These are phyloP conservation scores for Aspergillus egyptiacus DNA, from an alignment of 495 filamentous ascomycete genomes.

Conservation along the genomic window DNA sequence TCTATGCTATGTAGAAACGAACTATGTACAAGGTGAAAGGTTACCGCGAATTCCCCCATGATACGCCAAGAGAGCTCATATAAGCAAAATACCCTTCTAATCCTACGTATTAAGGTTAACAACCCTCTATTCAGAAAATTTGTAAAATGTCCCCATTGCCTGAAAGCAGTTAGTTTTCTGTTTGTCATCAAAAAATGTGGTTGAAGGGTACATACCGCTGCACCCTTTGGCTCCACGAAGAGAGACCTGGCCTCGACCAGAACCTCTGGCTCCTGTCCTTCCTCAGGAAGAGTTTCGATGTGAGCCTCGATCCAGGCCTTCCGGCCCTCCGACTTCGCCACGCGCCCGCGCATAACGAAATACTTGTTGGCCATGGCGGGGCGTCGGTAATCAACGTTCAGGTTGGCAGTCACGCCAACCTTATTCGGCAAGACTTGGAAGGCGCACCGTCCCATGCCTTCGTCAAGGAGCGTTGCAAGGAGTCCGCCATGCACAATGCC, in stretches of 20 bases:
- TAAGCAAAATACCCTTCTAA: background rate
- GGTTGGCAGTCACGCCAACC: conserved; percentile 82
- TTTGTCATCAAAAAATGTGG: background rate
- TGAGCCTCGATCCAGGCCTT: conserved; percentile 95
- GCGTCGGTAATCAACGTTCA: conserved; percentile 82
- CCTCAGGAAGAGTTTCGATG: conserved; percentile 72
- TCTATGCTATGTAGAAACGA: background rate
- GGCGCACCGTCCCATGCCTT: conserved; percentile 84
- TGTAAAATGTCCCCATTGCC: conserved; percentile 29
- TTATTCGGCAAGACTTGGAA: conserved; percentile 86
- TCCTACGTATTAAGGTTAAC: background rate
- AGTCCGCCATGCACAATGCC: conserved; percentile 91
- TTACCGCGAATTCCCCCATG: conserved; percentile 2
- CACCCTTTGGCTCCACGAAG: conserved; percentile 84
- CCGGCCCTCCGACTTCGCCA: conserved; percentile 81
- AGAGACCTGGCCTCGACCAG: conserved; percentile 76
- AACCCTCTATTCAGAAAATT: conserved; percentile 16
- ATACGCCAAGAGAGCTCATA: conserved; percentile 2
- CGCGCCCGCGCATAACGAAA: conserved; percentile 73
- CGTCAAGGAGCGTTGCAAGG: conserved; percentile 86
- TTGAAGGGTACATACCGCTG: conserved; percentile 52
- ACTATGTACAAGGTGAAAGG: conserved; percentile 15
- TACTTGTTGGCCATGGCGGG: conserved; percentile 73
- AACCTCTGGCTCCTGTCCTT: conserved; percentile 56
- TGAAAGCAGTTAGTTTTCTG: conserved; percentile 14